Conservation (phyloP, 139 green algal species). For the Monoraphidium neglectum region DNA sequence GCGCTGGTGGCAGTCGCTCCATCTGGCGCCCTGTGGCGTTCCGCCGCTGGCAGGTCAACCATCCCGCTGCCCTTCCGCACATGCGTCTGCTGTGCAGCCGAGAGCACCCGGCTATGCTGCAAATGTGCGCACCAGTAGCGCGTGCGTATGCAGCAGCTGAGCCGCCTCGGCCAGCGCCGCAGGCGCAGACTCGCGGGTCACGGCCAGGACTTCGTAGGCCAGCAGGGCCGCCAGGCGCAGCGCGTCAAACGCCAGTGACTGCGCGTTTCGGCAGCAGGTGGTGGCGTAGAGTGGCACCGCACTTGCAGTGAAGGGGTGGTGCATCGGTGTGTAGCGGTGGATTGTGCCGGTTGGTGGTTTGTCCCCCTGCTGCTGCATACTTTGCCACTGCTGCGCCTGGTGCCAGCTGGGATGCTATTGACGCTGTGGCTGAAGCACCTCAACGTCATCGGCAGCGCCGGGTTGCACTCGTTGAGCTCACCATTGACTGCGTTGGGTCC, state of each 20-base stretch:
- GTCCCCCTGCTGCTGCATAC: background rate
- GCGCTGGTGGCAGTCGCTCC: background rate
- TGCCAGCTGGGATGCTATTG: background rate
- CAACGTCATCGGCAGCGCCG: no score
- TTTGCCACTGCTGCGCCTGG: background rate
- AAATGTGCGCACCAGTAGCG: slow-evolving; percentile 42
- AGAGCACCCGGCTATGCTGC: background rate
- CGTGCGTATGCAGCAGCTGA: slow-evolving; percentile 53
- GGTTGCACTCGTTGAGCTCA: no score
- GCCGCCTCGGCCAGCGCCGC: slow-evolving; percentile 34
- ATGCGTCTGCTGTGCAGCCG: no score
- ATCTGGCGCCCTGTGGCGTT: background rate
- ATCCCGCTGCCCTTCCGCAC: no score
- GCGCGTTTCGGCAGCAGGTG: background rate
- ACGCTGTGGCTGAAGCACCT: no score
- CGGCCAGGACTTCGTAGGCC: slow-evolving; percentile 32
- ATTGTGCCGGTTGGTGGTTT: background rate
- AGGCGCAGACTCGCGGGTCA: slow-evolving; percentile 21
- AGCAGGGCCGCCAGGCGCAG: slow-evolving; percentile 40
- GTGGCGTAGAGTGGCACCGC: background rate
- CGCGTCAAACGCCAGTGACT: slow-evolving; percentile 26
- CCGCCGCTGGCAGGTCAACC: no score
- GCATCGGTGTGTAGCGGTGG: background rate
- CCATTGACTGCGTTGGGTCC: no score
- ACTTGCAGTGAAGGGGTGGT: background rate